phyloP scores from a whole-genome alignment of 257 asterid genomes.

The Primulina eburnea region DNA sequence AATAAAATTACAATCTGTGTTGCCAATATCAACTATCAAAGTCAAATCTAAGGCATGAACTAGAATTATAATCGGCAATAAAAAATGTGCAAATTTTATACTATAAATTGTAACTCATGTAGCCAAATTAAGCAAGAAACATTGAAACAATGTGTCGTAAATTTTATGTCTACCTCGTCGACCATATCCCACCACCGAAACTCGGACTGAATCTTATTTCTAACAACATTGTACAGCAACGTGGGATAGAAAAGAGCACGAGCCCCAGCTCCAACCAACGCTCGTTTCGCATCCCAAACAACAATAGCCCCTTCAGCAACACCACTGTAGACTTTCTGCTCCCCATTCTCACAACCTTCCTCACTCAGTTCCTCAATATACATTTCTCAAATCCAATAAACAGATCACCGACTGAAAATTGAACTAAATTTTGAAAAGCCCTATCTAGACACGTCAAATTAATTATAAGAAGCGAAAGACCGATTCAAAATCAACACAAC shows the following conservation, averaged over 20 bases:
- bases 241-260: conserved; percentile 97
- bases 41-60: conserved; percentile 8
- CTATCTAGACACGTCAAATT: neutral
- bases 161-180: conserved; percentile 59
- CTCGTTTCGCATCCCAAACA: conserved; percentile 69
- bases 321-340: conserved; percentile 42
- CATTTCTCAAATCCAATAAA: conserved; percentile 39
- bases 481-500: conserved; percentile 7
- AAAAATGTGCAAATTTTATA: neutral
- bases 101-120: conserved; percentile 4
- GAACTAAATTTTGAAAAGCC: conserved; percentile 9
- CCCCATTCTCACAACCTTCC: conserved; percentile 45
- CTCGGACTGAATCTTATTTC: conserved; percentile 82
- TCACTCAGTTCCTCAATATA: conserved; percentile 71
- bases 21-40: conserved; percentile 12
- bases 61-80: conserved; percentile 2
- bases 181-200: conserved; percentile 98
- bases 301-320: conserved; percentile 35
- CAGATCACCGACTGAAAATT: conserved; percentile 13
- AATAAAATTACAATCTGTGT: conserved; percentile 11
- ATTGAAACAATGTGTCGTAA: neutral
- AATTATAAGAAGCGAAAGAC: conserved; percentile 13
- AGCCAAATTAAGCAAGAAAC: neutral
- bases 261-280: conserved; percentile 87
- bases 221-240: conserved; percentile 76